Conservation (phyloP, 345 rosid species). For the Ceriops zippeliana region DNA sequence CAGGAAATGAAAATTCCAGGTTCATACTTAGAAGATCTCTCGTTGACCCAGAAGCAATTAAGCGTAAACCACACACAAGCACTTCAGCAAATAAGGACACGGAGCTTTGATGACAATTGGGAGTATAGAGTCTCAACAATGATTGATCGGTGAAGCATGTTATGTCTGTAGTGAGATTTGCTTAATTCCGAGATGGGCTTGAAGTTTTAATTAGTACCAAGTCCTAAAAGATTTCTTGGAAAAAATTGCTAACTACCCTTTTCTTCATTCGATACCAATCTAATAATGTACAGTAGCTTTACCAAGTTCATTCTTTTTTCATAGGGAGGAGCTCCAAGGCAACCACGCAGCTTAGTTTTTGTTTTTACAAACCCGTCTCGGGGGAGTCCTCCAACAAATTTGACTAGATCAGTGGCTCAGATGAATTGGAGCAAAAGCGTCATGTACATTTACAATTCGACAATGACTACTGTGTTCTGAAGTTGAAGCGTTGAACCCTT, state of each 20-base stretch:
- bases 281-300: too few species aligned
- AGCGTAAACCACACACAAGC: not conserved
- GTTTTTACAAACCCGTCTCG: constrained; percentile 8
- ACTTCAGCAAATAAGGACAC: not conserved
- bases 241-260: too few species aligned
- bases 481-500: constrained; percentile 7
- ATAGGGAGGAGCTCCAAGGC: too few species aligned
- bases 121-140: too few species aligned
- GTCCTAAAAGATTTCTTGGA: too few species aligned
- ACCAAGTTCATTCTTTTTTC: too few species aligned
- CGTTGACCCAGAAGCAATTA: not conserved
- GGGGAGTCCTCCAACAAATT: constrained; percentile 16
- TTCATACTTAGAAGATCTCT: constrained; percentile 3
- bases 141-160: not conserved
- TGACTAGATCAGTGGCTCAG: not conserved
- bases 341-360: constrained; percentile 6
- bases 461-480: not conserved
- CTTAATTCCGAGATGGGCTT: too few species aligned
- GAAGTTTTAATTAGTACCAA: too few species aligned
- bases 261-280: too few species aligned
- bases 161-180: not conserved
- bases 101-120: not conserved
- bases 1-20: not conserved
- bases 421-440: constrained; percentile 6
- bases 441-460: not conserved